These are phyloP conservation scores for Beta corolliflora DNA, from an alignment of 179 eudicot genomes.

Conservation along the genomic window DNA sequence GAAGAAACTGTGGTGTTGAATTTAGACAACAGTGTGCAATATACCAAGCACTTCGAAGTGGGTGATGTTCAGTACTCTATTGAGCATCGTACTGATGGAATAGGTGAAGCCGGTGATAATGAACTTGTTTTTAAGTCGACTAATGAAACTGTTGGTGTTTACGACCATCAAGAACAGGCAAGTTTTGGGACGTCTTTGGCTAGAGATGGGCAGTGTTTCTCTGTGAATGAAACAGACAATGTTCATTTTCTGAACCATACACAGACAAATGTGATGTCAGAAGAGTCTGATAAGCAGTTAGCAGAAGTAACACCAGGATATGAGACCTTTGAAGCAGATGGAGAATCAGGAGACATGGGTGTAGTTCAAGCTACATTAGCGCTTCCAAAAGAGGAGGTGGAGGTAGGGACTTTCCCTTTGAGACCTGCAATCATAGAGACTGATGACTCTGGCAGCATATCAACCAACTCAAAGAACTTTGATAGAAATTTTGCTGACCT, in stretches of 20 bases:
- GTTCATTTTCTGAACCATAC: slow-evolving; percentile 5
- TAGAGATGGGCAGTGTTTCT: background rate
- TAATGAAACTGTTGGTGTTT: slow-evolving; percentile 11
- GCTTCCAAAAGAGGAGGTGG: slow-evolving; percentile 39
- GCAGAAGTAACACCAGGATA: slow-evolving; percentile 5
- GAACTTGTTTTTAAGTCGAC: slow-evolving; percentile 14
- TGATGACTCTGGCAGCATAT: slow-evolving; percentile 34
- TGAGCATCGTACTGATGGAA: slow-evolving; percentile 29
- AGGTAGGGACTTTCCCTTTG: slow-evolving; percentile 67
- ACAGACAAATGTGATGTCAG: slow-evolving; percentile 22
- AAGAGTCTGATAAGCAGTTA: slow-evolving; percentile 33
- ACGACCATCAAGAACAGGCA: slow-evolving; percentile 20
- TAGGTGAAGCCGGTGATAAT: slow-evolving; percentile 30
- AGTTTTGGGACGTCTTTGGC: slow-evolving; percentile 10
- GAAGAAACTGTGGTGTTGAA: slow-evolving; percentile 22
- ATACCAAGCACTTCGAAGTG: slow-evolving; percentile 20
- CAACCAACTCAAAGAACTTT: slow-evolving; percentile 16
- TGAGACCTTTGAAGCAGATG: slow-evolving; percentile 20
- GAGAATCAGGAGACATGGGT: slow-evolving; percentile 28
- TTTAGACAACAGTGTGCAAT: slow-evolving; percentile 23
- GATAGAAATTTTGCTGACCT: slow-evolving; percentile 23
- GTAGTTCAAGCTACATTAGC: slow-evolving; percentile 24
- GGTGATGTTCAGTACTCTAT: slow-evolving; percentile 22
- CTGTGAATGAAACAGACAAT: slow-evolving; percentile 13
- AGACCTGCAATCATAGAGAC: slow-evolving; percentile 35